phyloP scores from a whole-genome alignment of 495 filamentous ascomycete species.

The Apiosordaria backusii region DNA sequence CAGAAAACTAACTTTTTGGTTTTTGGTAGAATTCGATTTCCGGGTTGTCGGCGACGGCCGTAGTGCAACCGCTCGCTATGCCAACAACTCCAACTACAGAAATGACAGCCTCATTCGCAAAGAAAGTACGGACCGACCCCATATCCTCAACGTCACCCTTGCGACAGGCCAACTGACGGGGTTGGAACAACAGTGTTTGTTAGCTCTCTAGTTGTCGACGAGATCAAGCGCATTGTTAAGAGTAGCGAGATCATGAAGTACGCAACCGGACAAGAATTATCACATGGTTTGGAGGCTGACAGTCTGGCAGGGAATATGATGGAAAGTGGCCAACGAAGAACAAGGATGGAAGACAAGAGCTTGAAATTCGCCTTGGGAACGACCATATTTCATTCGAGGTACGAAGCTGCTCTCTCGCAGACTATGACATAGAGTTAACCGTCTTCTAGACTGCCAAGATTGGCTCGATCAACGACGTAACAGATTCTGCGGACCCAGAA shows the following conservation, averaged over 20 bases:
- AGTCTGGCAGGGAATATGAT: slow-evolving; percentile 78
- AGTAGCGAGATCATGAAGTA: slow-evolving; percentile 99
- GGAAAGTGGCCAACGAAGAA: slow-evolving; percentile 99
- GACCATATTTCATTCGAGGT: slow-evolving; percentile 99
- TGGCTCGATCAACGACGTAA: slow-evolving; percentile 93
- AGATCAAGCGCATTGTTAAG: slow-evolving; percentile 96
- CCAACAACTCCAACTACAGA: slow-evolving; percentile 99
- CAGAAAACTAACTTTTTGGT: slow-evolving; percentile 9
- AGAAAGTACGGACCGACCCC: slow-evolving; percentile 69
- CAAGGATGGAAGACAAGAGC: slow-evolving; percentile 95
- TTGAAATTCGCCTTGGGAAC: slow-evolving; percentile 90
- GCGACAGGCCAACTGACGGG: neutral
- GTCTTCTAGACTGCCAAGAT: slow-evolving; percentile 87
- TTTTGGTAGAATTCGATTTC: slow-evolving; percentile 84
- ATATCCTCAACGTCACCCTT: neutral
- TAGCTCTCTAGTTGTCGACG: slow-evolving; percentile 83
- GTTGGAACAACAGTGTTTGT: slow-evolving; percentile 73
- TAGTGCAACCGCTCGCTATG: slow-evolving; percentile 92
- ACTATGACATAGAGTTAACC: slow-evolving; percentile 24
- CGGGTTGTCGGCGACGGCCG: slow-evolving; percentile 89
- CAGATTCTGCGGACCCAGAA: slow-evolving; percentile 92
- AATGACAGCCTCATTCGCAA: slow-evolving; percentile 98
- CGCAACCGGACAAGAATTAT: slow-evolving; percentile 6
- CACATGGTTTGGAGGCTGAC: slow-evolving; percentile 25
- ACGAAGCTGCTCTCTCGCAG: slow-evolving; percentile 6